Conservation (phyloP, 2,329 filamentous ascomycete species). For the Fulvia fulva region DNA sequence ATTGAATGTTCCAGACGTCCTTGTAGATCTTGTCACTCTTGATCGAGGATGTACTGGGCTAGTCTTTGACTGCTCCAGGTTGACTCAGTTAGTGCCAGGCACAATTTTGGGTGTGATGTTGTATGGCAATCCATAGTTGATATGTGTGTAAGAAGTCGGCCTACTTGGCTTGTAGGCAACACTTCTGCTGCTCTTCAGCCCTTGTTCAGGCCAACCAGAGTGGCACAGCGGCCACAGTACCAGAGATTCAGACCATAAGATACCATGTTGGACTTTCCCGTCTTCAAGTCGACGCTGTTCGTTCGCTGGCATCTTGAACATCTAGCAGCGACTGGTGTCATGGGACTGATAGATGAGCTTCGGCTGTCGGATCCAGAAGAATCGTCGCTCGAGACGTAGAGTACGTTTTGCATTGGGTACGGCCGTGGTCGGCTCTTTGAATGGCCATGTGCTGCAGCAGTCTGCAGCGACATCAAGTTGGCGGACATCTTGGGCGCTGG, state of each 20-base stretch:
- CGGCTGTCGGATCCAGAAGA: slow-evolving; percentile 23
- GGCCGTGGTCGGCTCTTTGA: slow-evolving; percentile 28
- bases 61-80: too few species aligned
- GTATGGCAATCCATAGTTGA: too few species aligned
- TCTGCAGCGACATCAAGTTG: slow-evolving; percentile 32
- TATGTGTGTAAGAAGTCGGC: neutral
- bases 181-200: slow-evolving; percentile 22
- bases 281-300: slow-evolving; percentile 31
- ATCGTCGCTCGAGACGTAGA: slow-evolving; percentile 31
- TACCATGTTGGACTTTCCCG: slow-evolving; percentile 36
- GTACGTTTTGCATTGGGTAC: slow-evolving; percentile 32
- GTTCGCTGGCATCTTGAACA: slow-evolving; percentile 37
- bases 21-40: too few species aligned
- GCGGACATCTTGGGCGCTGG: slow-evolving; percentile 19
- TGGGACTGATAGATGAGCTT: slow-evolving; percentile 19
- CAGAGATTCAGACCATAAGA: slow-evolving; percentile 36
- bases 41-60: too few species aligned
- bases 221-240: slow-evolving; percentile 37
- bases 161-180: neutral
- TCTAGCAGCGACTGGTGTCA: slow-evolving; percentile 26
- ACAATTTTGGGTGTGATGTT: too few species aligned
- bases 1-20: too few species aligned
- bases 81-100: too few species aligned
- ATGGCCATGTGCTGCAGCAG: slow-evolving; percentile 27
- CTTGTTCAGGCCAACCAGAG: slow-evolving; percentile 33